A percentile compares a stretch with the other conserved stretches of the same genome.
These are phyloP conservation scores for Malassezia cuniculi DNA, from an alignment of 1,284 basidiomycete genomes.

Conservation along the genomic window DNA sequence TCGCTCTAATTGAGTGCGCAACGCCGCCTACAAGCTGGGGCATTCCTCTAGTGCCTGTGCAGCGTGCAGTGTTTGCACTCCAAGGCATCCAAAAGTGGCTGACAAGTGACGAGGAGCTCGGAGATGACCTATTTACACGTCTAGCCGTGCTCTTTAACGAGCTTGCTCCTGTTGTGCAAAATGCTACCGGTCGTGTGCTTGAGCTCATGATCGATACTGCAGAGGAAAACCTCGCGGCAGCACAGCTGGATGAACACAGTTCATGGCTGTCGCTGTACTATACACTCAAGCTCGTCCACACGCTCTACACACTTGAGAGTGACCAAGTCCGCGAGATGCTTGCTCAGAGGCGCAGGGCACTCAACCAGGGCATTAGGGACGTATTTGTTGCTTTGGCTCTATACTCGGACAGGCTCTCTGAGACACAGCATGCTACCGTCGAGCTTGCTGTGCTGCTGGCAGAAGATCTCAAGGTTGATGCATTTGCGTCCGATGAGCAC, in stretches of 20 bases:
- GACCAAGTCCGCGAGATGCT: conserved; percentile 4
- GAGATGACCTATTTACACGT: conserved; percentile 59
- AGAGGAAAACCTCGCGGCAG: conserved; percentile 70
- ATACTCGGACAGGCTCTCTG: conserved; percentile 46
- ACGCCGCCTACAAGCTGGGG: conserved; percentile 68
- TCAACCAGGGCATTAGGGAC: too few relatives aligned
- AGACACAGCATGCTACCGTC: conserved; percentile 16
- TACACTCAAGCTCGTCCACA: conserved; percentile 58
- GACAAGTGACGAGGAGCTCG: conserved; percentile 58
- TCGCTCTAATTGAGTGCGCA: conserved; percentile 61
- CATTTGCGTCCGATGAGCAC: conserved; percentile 16
- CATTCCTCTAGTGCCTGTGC: conserved; percentile 67
- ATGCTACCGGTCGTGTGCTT: conserved; percentile 75
- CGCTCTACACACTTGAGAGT: conserved; percentile 58
- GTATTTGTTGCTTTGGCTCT: conserved; percentile 56
- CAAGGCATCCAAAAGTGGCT: conserved; percentile 77
- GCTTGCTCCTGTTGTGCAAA: conserved; percentile 76
- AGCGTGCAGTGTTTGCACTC: conserved; percentile 74
- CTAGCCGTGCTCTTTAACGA: conserved; percentile 64
- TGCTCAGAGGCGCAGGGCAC: conserved; percentile 4
- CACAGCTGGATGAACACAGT: conserved; percentile 53
- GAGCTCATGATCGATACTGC: conserved; percentile 79
- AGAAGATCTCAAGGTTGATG: conserved; percentile 14
- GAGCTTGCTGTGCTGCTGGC: conserved; percentile 25
- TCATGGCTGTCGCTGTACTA: conserved; percentile 57